Conservation (phyloP, 2,329 filamentous ascomycete genomes). For the Arachnomyces sp. region DNA sequence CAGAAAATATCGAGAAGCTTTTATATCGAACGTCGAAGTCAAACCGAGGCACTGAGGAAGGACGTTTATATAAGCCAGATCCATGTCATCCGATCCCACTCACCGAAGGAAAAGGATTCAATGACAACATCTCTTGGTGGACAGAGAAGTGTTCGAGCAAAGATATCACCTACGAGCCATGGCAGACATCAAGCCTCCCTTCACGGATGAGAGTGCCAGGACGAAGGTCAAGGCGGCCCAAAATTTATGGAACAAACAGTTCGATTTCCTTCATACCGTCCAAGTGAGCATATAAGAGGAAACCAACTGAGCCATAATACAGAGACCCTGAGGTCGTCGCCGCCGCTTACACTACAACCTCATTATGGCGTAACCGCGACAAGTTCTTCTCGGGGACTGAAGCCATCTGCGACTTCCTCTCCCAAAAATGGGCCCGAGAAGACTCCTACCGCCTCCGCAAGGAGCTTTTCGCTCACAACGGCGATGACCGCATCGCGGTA, state of each 20-base stretch:
- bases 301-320: slow-evolving; percentile 1
- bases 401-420: slow-evolving; percentile 60
- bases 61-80: too few relatives aligned
- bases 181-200: slow-evolving; percentile 53
- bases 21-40: too few relatives aligned
- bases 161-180: slow-evolving; percentile 16
- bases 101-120: too few relatives aligned
- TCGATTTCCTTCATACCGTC: slow-evolving; percentile 2
- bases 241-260: slow-evolving; percentile 73
- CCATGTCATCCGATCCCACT: too few relatives aligned
- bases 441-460: slow-evolving; percentile 66
- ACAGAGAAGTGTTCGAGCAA: too few relatives aligned
- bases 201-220: slow-evolving; percentile 62
- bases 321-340: slow-evolving; percentile 60
- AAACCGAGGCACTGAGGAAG: too few relatives aligned
- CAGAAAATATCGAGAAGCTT: too few relatives aligned
- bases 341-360: slow-evolving; percentile 64
- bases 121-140: too few relatives aligned
- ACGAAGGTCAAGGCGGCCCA: slow-evolving; percentile 79
- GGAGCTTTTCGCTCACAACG: slow-evolving; percentile 67
- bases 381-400: slow-evolving; percentile 61
- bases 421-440: slow-evolving; percentile 66
- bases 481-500: slow-evolving; percentile 67
- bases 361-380: slow-evolving; percentile 72
- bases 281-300: slow-evolving; percentile 2